These are phyloP conservation scores for Akanthomyces lecanii DNA, from an alignment of 2,329 filamentous ascomycete genomes.

Conservation along the genomic window DNA sequence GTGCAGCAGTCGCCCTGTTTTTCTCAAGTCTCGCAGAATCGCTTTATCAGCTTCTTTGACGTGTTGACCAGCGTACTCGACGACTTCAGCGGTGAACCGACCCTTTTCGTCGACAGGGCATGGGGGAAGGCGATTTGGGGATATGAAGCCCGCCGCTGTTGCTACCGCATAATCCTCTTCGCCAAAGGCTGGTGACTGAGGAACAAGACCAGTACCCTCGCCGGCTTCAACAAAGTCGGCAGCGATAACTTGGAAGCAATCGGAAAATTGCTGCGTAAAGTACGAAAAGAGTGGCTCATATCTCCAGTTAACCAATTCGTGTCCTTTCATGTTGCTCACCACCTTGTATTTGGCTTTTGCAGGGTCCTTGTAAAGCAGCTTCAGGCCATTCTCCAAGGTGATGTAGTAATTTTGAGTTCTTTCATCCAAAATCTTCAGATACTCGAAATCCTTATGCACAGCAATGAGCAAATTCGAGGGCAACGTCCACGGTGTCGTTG, in stretches of 20 bases:
- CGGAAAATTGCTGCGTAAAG: slow-evolving; percentile 67
- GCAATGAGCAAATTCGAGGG: slow-evolving; percentile 72
- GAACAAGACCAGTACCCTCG: slow-evolving; percentile 70
- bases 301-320: slow-evolving; percentile 65
- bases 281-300: slow-evolving; percentile 71
- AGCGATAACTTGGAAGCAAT: slow-evolving; percentile 63
- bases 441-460: slow-evolving; percentile 72
- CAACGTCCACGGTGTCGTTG: slow-evolving; percentile 75
- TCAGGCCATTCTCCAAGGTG: slow-evolving; percentile 61
- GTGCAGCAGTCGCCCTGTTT: slow-evolving; percentile 22
- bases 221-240: slow-evolving; percentile 68
- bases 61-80: slow-evolving; percentile 25
- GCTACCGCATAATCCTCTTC: slow-evolving; percentile 72
- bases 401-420: slow-evolving; percentile 63
- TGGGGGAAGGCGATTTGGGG: slow-evolving; percentile 57
- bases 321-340: slow-evolving; percentile 62
- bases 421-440: slow-evolving; percentile 68
- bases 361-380: slow-evolving; percentile 69
- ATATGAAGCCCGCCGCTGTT: slow-evolving; percentile 61
- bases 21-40: slow-evolving; percentile 25
- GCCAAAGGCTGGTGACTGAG: slow-evolving; percentile 71
- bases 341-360: slow-evolving; percentile 74
- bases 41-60: slow-evolving; percentile 27
- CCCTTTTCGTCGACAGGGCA: slow-evolving; percentile 62
- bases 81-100: slow-evolving; percentile 25